phyloP scores from a whole-genome alignment of 495 filamentous ascomycete species.

The Annulohypoxylon stygium region DNA sequence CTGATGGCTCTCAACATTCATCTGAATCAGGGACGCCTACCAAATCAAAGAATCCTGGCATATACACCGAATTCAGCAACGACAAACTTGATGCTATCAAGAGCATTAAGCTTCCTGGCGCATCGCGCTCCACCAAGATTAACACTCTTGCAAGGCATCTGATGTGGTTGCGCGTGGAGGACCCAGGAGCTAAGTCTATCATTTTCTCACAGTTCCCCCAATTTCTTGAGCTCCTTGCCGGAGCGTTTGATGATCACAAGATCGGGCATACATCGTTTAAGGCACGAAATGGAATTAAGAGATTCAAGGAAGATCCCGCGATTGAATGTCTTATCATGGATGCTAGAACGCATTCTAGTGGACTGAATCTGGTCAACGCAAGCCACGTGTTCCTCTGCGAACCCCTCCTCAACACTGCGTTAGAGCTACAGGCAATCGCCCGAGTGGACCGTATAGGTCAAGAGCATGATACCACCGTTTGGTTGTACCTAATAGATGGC shows the following conservation, averaged over 20 bases:
- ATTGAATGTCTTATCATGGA: constrained; percentile 90
- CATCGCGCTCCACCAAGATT: constrained; percentile 88
- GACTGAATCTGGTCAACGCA: constrained; percentile 90
- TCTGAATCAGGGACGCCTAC: constrained; percentile 31
- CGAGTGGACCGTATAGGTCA: constrained; percentile 96
- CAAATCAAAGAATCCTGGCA: constrained; percentile 57
- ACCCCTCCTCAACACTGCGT: constrained; percentile 89
- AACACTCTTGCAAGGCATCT: constrained; percentile 86
- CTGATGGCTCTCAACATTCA: not conserved
- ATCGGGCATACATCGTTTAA: constrained; percentile 80
- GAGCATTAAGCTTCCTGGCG: constrained; percentile 77
- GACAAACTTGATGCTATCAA: constrained; percentile 83
- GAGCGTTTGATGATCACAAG: constrained; percentile 73
- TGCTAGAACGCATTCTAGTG: constrained; percentile 86
- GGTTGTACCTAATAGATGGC: constrained; percentile 89
- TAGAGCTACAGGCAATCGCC: constrained; percentile 94
- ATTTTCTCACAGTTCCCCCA: constrained; percentile 89
- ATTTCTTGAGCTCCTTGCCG: constrained; percentile 80
- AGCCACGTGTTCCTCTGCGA: constrained; percentile 96
- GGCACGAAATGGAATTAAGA: constrained; percentile 70
- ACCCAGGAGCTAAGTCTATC: constrained; percentile 90
- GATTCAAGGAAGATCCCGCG: constrained; percentile 79
- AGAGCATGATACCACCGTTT: constrained; percentile 87
- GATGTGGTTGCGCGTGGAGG: constrained; percentile 83
- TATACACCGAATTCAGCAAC: constrained; percentile 82